Base-by-base conservation (phyloP, 164 flowering plant species). In the Vitis labrusca region DNA sequence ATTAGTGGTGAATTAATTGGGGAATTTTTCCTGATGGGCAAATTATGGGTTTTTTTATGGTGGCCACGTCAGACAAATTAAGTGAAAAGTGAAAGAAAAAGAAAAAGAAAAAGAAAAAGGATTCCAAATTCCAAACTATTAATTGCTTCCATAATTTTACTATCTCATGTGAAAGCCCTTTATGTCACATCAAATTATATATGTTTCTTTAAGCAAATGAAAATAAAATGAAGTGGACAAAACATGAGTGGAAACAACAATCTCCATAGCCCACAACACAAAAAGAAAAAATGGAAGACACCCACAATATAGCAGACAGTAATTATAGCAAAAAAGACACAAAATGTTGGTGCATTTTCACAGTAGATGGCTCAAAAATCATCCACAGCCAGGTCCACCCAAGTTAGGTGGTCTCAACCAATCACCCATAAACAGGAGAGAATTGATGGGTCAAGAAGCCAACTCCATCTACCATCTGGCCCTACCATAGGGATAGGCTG, bases 261-360 rank as follows among this genome's bases (percentile, higher is more conserved):
- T 47, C 29, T 53, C 60, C 48, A 53, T 27, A 58, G 60, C 50
- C 54, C 68, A 70, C 65, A 59, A 63, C 5, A 37, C 6, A 37
- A 37, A 37, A 37, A 37, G 44, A 37, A 59, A 63, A 70, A 53
- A 60, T 64, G 13, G 67, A 79, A 50, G 49, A 3, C 64, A 72
- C 65, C 57, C 6, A 37, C 44, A 67, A 54, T 50, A 66, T 69
- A 56, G 69, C 73, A 64, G 79, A 76, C 84, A 81, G 70, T 61
- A 65, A 73, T 76, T 49, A 81, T 78, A 69, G 52, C 12, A 64
- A 56, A 30, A 67, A 70, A 64, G 66, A 54, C 55, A 60, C 14
- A 60, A 48, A 65, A 54, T 8, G 50, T 63, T 57, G 64, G 50
- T 51, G 69, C 51, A 10, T 15, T 63, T 49, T 23, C 61, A 50